Evolutionary conservation across 345 rosid species (phyloP).

Genomic region (Eucalyptus urophylla): DNA sequence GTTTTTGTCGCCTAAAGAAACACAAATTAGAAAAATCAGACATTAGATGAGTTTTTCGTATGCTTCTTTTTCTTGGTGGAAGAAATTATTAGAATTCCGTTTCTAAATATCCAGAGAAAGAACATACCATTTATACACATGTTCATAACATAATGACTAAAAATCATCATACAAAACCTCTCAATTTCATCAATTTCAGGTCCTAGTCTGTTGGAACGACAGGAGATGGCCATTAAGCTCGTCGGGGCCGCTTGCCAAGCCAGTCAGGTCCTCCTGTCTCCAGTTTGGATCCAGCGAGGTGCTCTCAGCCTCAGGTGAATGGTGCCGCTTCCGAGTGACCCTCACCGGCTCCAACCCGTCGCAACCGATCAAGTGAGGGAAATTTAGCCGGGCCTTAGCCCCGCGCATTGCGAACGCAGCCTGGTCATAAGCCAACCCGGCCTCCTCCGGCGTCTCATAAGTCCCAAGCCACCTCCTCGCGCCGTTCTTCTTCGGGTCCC

Average conservation of each 20-base stretch:
- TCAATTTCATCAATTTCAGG: background rate
- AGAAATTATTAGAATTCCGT: background rate
- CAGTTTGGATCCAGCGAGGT: background rate
- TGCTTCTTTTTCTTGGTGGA: background rate
- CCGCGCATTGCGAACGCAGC: background rate
- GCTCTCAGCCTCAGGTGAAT: background rate
- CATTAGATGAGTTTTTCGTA: background rate
- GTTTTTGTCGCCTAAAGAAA: background rate
- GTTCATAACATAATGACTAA: background rate
- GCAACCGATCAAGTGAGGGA: background rate
- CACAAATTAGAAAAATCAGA: background rate
- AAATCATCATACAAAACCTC: background rate
- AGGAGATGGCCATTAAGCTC: background rate
- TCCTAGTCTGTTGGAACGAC: background rate
- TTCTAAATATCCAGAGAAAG: background rate
- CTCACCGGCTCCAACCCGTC: background rate
- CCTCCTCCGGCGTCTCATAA: conserved; percentile 49
- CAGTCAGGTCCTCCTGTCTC: background rate
- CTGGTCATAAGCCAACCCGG: conserved; percentile 2
- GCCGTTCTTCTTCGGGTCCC: conserved; percentile 60
- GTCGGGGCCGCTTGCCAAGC: background rate
- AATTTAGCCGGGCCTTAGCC: conserved; percentile 1
- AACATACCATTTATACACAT: background rate
- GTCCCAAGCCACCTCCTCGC: conserved; percentile 68
- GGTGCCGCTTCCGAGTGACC: background rate